phyloP scores from a whole-genome alignment of 139 green algal species.

The Chlamydomonas sphaeroides region DNA sequence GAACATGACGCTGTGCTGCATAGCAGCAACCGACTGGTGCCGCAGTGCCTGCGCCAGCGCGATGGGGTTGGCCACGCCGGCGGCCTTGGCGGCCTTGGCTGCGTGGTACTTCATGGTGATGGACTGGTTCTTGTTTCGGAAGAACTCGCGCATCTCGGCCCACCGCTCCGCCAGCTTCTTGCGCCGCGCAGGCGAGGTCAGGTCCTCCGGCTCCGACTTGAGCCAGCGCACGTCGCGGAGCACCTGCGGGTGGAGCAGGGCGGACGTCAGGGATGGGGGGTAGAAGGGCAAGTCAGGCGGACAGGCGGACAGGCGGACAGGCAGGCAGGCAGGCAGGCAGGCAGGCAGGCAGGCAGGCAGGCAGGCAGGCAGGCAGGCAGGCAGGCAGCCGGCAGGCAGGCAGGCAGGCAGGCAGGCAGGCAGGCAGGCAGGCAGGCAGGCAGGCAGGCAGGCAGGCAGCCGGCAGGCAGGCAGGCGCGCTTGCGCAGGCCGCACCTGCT shows the following conservation, averaged over 20 bases:
- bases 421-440: no score
- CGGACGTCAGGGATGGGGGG: no score
- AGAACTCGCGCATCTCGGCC: background rate
- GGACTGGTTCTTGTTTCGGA: constrained; percentile 7
- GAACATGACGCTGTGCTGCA: background rate
- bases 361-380: no score
- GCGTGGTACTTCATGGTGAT: constrained; percentile 21
- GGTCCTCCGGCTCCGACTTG: background rate
- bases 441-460: no score
- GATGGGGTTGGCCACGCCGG: background rate
- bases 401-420: no score
- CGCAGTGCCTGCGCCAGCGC: background rate
- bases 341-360: no score
- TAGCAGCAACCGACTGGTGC: background rate
- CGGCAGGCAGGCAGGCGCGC: no score
- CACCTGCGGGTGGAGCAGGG: background rate
- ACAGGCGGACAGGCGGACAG: no score
- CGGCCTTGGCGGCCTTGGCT: constrained; percentile 1
- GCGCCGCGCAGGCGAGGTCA: background rate
- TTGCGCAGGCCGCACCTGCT: no score
- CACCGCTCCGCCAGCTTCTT: background rate
- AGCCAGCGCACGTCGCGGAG: constrained; percentile 8
- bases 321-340: no score
- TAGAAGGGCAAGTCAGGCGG: no score
- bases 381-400: no score